Evolutionary conservation across 164 flowering plant genomes (phyloP), one percentile per base, ranked within the genome.

Genomic region (Macadamia tetraphylla): DNA sequence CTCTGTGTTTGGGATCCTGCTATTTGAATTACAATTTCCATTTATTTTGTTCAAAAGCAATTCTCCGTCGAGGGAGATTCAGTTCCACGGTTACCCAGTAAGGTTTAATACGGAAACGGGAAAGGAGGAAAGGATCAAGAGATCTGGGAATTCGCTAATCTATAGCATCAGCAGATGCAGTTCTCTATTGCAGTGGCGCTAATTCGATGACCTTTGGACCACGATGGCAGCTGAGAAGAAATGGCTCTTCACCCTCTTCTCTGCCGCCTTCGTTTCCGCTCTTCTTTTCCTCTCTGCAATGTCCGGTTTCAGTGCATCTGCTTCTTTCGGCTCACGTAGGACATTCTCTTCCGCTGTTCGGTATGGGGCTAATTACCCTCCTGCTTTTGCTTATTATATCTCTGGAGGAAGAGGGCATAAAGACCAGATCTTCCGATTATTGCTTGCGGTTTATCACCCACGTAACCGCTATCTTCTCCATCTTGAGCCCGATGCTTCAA

Each of bases 361-460:
- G 35, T 82, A 72, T 52, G 94, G 94, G 29, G 72, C 78, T 23
- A 80, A 75, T 42, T 79, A 81, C 72, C 98, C 97, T 2, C 98
- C 98, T 0, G 74, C 92, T 1, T 94, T 94, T 52, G 98, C 92
- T 0, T 94, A 94, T 73, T 94, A 84, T 80, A 90, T 94, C 63
- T 84, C 73, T 44, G 99, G 99, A 23, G 84, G 86, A 5, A 63
- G 77, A 0, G 98, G 92, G 7, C 84, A 94, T 53, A 77, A 67
- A 61, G 91, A 84, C 55, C 81, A 80, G 77, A 78, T 94, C 67
- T 62, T 86, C 30, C 78, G 97, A 44, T 75, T 94, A 6, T 60
- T 94, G 68, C 85, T 90, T 0, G 90, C 99, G 0, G 89, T 92
- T 3, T 94, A 94, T 73, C 98, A 92, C 58, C 99, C 98, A 1